Evolutionary conservation across 768 basidiomycete genomes (phyloP).

Genomic region (Candolleomyces efflorescens): DNA sequence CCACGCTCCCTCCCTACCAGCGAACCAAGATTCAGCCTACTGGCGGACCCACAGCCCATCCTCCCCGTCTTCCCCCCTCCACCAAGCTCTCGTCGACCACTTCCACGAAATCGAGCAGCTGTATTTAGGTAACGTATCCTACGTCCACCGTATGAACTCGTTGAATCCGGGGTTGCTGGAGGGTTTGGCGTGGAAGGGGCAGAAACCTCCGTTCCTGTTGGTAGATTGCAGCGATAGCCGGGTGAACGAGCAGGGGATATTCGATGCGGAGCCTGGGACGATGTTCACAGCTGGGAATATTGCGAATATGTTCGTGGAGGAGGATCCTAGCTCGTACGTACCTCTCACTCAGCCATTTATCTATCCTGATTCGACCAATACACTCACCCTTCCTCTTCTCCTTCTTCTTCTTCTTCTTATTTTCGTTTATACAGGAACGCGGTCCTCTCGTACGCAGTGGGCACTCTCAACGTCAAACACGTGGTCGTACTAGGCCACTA

Average conservation of each 20-base stretch:
- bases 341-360: background rate
- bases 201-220: conserved; percentile 27
- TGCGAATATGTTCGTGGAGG: conserved; percentile 27
- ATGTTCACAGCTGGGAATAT: conserved; percentile 31
- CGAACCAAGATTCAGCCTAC: background rate
- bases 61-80: background rate
- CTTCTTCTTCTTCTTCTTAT: too few species aligned
- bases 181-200: conserved; percentile 14
- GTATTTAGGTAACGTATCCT: conserved; percentile 11
- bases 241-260: conserved; percentile 28
- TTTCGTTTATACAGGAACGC: conserved; percentile 20
- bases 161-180: conserved; percentile 11
- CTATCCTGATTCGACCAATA: background rate
- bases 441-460: conserved; percentile 25
- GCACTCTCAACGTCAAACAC: conserved; percentile 23
- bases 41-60: background rate
- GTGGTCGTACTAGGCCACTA: conserved; percentile 29
- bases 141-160: conserved; percentile 1
- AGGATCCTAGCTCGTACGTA: conserved; percentile 25
- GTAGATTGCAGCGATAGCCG: conserved; percentile 30
- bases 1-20: background rate
- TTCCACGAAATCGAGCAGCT: conserved; percentile 14
- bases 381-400: too few species aligned
- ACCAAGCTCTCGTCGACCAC: conserved; percentile 11
- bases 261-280: conserved; percentile 24